These are phyloP conservation scores for Phytophthora capsici DNA, from an alignment of 352 stramenopile genomes.

Conservation along the genomic window DNA sequence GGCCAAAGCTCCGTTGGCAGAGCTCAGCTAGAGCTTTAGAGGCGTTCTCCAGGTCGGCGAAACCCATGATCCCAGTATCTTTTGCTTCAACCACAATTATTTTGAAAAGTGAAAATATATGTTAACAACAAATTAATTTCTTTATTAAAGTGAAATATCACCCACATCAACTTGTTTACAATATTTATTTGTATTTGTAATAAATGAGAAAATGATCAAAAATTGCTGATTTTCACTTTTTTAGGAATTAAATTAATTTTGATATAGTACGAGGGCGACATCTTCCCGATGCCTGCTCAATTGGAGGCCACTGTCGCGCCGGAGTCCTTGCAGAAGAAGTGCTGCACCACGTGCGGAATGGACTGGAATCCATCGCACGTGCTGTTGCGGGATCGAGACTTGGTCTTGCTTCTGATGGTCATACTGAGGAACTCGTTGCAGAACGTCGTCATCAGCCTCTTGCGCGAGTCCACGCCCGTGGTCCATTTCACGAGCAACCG, in stretches of 20 bases:
- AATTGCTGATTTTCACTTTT: too few species aligned
- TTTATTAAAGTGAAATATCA: too few species aligned
- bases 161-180: too few species aligned
- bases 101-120: too few species aligned
- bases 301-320: slow-evolving; percentile 9
- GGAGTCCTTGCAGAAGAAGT: slow-evolving; percentile 40
- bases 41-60: slow-evolving; percentile 14
- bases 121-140: too few species aligned
- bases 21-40: slow-evolving; percentile 39
- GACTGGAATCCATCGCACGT: slow-evolving; percentile 47
- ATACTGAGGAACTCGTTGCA: slow-evolving; percentile 57
- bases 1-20: slow-evolving; percentile 52
- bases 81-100: slow-evolving; percentile 10
- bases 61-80: slow-evolving; percentile 34
- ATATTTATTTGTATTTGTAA: too few species aligned
- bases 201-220: too few species aligned
- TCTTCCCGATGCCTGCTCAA: too few species aligned
- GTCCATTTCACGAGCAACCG: slow-evolving; percentile 51
- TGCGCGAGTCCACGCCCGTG: slow-evolving; percentile 44
- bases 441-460: slow-evolving; percentile 56
- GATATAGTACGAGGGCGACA: too few species aligned
- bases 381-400: slow-evolving; percentile 31
- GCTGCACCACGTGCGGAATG: slow-evolving; percentile 52
- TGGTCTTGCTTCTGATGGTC: slow-evolving; percentile 39
- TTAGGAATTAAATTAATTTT: too few species aligned